Conservation (phyloP, 1,284 basidiomycete species). For the Puccinia hordei region DNA sequence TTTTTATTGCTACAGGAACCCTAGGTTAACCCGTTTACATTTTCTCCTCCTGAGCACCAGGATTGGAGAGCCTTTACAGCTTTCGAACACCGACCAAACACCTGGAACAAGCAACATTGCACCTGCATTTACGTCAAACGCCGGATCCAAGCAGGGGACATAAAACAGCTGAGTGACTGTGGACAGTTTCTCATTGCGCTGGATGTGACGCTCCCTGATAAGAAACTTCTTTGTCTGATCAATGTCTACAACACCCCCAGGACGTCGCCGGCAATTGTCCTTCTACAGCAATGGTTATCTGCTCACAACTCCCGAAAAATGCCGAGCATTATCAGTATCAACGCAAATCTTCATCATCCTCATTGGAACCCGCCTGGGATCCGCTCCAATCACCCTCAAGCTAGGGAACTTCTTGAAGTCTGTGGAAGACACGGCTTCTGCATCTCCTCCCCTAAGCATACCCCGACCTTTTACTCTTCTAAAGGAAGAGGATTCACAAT, state of each 20-base stretch:
- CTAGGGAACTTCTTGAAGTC: too few relatives aligned
- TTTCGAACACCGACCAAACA: neutral
- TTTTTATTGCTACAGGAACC: neutral
- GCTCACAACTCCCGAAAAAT: neutral
- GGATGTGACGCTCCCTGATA: too few relatives aligned
- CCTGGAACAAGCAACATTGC: neutral
- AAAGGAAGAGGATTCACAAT: too few relatives aligned
- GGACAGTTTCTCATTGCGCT: too few relatives aligned
- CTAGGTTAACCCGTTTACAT: neutral
- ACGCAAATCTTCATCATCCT: constrained; percentile 6
- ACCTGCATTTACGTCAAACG: neutral
- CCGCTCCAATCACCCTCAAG: too few relatives aligned
- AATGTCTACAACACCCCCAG: too few relatives aligned
- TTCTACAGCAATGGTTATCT: neutral
- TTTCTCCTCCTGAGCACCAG: neutral
- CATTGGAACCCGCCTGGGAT: neutral
- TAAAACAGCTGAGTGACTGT: neutral
- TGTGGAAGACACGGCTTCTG: too few relatives aligned
- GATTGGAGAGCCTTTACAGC: neutral
- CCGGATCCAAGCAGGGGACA: too few relatives aligned
- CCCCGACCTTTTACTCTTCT: too few relatives aligned
- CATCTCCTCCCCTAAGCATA: too few relatives aligned
- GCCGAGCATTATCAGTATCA: neutral
- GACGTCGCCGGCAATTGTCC: neutral
- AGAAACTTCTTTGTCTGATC: too few relatives aligned